Percentiles rank a stretch among this genome's conserved stretches.
Evolutionary conservation across 371 early-diverging fungal genomes (phyloP).

Genomic region (Funneliformis caledonium): DNA sequence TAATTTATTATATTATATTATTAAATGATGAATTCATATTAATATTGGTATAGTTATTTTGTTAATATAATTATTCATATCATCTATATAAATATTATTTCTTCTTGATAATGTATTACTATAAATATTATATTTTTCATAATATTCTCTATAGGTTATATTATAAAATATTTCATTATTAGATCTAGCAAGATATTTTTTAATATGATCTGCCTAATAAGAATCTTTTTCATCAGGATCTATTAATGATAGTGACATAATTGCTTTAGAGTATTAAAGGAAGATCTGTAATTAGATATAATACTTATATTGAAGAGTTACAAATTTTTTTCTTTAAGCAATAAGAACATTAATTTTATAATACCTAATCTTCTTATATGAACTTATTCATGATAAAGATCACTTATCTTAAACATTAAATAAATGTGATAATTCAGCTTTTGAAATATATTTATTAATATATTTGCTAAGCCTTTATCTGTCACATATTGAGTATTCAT

Average conservation of each 20-base stretch:
- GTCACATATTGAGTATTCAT: too few relatives aligned
- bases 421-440: neutral
- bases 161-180: neutral
- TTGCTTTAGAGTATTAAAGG: neutral
- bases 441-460: neutral
- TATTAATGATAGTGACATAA: neutral
- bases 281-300: neutral
- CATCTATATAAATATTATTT: neutral
- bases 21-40: neutral
- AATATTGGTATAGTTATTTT: neutral
- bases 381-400: neutral
- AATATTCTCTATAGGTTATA: neutral
- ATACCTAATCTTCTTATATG: neutral
- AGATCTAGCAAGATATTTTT: constrained; percentile 17
- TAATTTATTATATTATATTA: neutral
- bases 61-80: neutral
- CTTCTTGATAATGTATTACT: neutral
- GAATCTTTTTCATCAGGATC: neutral
- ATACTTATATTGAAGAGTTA: neutral
- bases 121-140: neutral
- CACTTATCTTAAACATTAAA: neutral
- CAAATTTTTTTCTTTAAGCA: neutral
- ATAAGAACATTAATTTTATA: constrained; percentile 11
- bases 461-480: too few relatives aligned
- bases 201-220: neutral